Evolutionary conservation across 2,329 filamentous ascomycete species (phyloP).

Genomic region (Basipetospora sp.): DNA sequence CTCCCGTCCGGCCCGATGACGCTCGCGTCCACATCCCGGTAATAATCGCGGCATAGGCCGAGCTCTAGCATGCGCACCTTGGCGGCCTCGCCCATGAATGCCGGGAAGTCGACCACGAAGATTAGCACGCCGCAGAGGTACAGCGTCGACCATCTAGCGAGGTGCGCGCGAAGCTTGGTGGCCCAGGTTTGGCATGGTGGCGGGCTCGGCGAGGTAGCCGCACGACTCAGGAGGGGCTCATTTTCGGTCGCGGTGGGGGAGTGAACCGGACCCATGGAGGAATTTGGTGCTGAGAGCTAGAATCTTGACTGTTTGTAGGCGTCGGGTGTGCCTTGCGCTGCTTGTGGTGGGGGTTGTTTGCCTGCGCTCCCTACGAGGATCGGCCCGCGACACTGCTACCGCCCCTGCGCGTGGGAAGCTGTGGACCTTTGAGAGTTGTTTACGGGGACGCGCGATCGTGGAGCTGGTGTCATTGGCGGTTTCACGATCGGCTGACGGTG

Average conservation of each 20-base stretch:
- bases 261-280: too few relatives aligned
- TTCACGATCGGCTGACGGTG: too few relatives aligned
- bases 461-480: too few relatives aligned
- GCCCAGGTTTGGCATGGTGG: not conserved
- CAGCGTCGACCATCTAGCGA: conserved; percentile 6
- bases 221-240: not conserved
- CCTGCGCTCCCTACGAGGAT: too few relatives aligned
- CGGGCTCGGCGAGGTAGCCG: not conserved
- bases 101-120: conserved; percentile 7
- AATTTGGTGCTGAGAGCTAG: too few relatives aligned
- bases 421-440: too few relatives aligned
- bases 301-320: too few relatives aligned
- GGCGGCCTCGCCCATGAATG: conserved; percentile 8
- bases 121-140: conserved; percentile 7
- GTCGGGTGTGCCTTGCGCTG: too few relatives aligned
- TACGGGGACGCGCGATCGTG: too few relatives aligned
- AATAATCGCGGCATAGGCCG: conserved; percentile 8
- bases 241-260: not conserved
- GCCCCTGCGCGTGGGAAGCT: too few relatives aligned
- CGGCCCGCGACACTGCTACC: too few relatives aligned
- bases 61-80: conserved; percentile 8
- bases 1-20: conserved; percentile 6
- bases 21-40: conserved; percentile 2
- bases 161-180: not conserved
- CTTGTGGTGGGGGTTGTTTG: too few relatives aligned